Evolutionary conservation across 1,139 yeast species (phyloP).

Genomic region (Suhomyces taliae): DNA sequence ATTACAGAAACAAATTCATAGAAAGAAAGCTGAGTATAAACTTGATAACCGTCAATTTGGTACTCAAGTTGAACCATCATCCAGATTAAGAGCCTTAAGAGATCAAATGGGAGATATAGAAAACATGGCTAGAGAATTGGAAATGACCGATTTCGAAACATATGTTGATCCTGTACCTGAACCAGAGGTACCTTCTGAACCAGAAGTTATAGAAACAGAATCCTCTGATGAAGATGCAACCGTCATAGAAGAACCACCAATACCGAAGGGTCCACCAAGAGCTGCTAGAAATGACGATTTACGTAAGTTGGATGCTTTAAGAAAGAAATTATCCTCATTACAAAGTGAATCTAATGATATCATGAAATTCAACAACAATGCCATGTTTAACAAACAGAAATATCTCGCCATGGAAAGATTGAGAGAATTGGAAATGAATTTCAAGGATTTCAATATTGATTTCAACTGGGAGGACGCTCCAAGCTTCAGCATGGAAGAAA

Average conservation of each 20-base stretch:
- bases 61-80: slow-evolving; percentile 70
- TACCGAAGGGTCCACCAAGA: slow-evolving; percentile 29
- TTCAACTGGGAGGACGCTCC: slow-evolving; percentile 34
- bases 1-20: slow-evolving; percentile 59
- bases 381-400: slow-evolving; percentile 58
- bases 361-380: slow-evolving; percentile 63
- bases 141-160: slow-evolving; percentile 73
- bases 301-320: slow-evolving; percentile 49
- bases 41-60: slow-evolving; percentile 58
- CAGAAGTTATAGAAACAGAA: slow-evolving; percentile 18
- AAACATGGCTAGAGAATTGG: slow-evolving; percentile 80
- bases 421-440: slow-evolving; percentile 59
- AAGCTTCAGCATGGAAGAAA: slow-evolving; percentile 12
- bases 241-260: slow-evolving; percentile 17
- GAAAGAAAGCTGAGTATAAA: slow-evolving; percentile 62
- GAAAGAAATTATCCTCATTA: slow-evolving; percentile 57
- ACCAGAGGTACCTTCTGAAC: slow-evolving; percentile 16
- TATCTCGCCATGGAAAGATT: slow-evolving; percentile 66
- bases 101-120: slow-evolving; percentile 87
- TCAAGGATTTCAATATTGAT: slow-evolving; percentile 60
- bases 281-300: slow-evolving; percentile 44
- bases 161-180: slow-evolving; percentile 24
- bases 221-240: slow-evolving; percentile 18
- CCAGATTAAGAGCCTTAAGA: slow-evolving; percentile 70
- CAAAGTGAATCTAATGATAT: slow-evolving; percentile 76